A percentile compares a stretch with the other conserved stretches of the same genome.
Evolutionary conservation across 495 filamentous ascomycete genomes (phyloP).

Genomic region (Xylaria bambusicola): DNA sequence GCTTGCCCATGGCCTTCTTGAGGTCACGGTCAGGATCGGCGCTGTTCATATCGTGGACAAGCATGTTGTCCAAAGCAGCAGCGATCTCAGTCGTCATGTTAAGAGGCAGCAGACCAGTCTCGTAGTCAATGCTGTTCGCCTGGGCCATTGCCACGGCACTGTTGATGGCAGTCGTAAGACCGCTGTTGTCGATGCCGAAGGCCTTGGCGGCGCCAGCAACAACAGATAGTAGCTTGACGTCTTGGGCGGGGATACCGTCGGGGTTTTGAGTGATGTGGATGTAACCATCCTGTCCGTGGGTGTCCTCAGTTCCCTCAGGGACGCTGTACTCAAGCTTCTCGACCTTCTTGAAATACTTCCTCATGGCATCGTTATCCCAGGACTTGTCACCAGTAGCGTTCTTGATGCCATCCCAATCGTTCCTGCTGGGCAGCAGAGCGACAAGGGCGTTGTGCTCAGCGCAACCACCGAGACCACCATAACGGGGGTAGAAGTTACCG

Average conservation of each 20-base stretch:
- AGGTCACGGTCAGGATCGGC: conserved; percentile 33
- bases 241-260: conserved; percentile 48
- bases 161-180: conserved; percentile 6
- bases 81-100: conserved; percentile 37
- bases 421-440: conserved; percentile 41
- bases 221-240: conserved; percentile 54
- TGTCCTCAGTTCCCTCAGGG: conserved; percentile 27
- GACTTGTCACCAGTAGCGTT: conserved; percentile 50
- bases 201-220: conserved; percentile 54
- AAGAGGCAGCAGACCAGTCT: conserved; percentile 17
- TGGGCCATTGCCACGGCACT: conserved; percentile 10
- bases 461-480: conserved; percentile 52
- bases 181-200: conserved; percentile 40
- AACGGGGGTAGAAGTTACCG: conserved; percentile 53
- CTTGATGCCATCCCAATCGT: conserved; percentile 52
- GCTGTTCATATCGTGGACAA: conserved; percentile 56
- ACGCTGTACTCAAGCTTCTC: conserved; percentile 58
- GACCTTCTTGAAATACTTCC: conserved; percentile 48
- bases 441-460: conserved; percentile 52
- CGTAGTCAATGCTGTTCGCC: conserved; percentile 19
- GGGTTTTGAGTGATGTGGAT: conserved; percentile 52
- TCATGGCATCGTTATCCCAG: conserved; percentile 53
- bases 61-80: conserved; percentile 45
- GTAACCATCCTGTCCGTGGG: conserved; percentile 64
- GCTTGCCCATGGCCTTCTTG: conserved; percentile 42